Evolutionary conservation across 345 rosid species (phyloP), one percentile per base, ranked within the genome.

Genomic region (Lumnitzera racemosa): DNA sequence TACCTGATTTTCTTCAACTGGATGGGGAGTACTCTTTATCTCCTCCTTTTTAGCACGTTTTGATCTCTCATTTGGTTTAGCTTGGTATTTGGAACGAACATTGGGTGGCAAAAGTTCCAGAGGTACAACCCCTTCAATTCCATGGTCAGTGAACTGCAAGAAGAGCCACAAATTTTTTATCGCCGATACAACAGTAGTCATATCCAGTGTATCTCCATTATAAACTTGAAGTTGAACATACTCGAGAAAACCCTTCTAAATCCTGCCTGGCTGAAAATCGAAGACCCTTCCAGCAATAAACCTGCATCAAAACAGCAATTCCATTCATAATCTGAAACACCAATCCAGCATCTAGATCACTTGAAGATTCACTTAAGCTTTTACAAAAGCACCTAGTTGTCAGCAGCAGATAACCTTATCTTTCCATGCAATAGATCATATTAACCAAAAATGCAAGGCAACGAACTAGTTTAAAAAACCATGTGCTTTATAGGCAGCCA

Each of bases 281-380:
- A 20, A 94, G 87, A 70, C 99, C 99, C 76, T 94, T 94, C 97
- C 99, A 94, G 82, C 99, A 94, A 65, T 90, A 94, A 67, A 90
- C 99, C 99, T 90, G 80, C 64, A 72, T 56, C 55, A 52, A 47
- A 36, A 4, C 43, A 36, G 9, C 43, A 36, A 36, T 36, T 36
- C 10, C 11, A 36, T 36, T 36, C 43, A 36, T 9, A 36, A 9
- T 36, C 43, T 36, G 11, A 36, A 4, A 36, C 0, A 36, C 11
- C 43, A 36, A 36, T 0, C 10, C 7, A 9, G 43, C 43, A 3
- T 17, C 6, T 17, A 23, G 2, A 54, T 23, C 57, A 1, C 24
- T 23, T 17, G 12, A 23, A 27, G 31, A 27, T 2, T 3, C 31
- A 36, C 43, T 4, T 9, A 4, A 36, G 1, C 43, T 36, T 36